Conservation (phyloP, 148 eudicot genomes). For the Arbutus unedo region DNA sequence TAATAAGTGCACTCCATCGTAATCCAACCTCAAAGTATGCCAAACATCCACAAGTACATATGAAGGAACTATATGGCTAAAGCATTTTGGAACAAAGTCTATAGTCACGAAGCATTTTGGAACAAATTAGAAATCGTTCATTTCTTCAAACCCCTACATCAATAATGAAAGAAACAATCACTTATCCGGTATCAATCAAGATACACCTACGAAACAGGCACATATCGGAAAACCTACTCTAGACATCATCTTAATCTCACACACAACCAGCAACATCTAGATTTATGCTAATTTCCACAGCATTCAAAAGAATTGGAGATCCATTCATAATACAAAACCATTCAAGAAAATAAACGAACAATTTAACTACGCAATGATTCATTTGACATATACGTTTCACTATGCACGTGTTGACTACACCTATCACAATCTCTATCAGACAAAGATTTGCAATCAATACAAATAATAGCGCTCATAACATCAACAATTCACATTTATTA, state of each 20-base stretch:
- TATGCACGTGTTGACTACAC: background rate
- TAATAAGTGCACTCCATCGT: too few species aligned
- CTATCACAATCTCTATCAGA: background rate
- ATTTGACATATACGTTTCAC: background rate
- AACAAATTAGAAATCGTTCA: too few species aligned
- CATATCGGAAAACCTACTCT: background rate
- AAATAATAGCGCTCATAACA: background rate
- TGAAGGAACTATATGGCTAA: too few species aligned
- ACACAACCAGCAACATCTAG: background rate
- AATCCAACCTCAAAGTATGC: too few species aligned
- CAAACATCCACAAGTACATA: too few species aligned
- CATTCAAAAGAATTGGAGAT: background rate
- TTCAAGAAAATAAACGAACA: background rate
- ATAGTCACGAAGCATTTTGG: too few species aligned
- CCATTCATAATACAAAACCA: too few species aligned
- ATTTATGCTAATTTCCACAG: background rate
- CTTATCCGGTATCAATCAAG: background rate
- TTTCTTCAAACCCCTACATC: background rate
- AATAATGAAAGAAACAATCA: background rate
- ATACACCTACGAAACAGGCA: background rate
- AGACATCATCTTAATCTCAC: background rate
- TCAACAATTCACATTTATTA: too few species aligned
- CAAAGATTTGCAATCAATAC: background rate
- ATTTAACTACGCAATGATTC: background rate
- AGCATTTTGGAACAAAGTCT: too few species aligned